phyloP scores from a whole-genome alignment of 371 early-diverging fungal genomes.

The Syncephalastrum racemosum region DNA sequence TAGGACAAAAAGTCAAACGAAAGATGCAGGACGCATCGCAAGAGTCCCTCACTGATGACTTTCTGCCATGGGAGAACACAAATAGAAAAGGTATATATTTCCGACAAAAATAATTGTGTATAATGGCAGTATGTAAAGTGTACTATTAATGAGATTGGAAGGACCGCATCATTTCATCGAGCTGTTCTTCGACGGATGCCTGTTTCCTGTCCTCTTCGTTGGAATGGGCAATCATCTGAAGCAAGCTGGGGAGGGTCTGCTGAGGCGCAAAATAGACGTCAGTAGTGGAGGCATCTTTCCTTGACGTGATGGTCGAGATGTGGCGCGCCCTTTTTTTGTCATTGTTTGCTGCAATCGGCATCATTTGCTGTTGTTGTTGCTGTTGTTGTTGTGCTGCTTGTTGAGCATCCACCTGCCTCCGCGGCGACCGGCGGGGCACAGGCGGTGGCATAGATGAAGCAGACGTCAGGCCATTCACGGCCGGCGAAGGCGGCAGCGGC shows the following conservation, averaged over 20 bases:
- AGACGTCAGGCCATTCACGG: background rate
- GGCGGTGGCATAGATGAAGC: constrained; percentile 19
- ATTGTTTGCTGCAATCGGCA: background rate
- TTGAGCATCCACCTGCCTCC: constrained; percentile 13
- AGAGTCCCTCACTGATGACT: too few species aligned
- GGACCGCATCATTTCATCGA: constrained; percentile 30
- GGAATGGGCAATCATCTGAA: constrained; percentile 22
- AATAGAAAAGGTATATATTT: too few species aligned
- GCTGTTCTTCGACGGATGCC: constrained; percentile 18
- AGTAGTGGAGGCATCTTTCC: constrained; percentile 20
- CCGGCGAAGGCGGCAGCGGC: too few species aligned
- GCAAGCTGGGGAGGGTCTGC: constrained; percentile 21
- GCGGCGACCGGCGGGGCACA: constrained; percentile 29
- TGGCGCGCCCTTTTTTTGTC: constrained; percentile 15
- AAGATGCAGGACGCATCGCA: too few species aligned
- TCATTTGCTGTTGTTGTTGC: constrained; percentile 2
- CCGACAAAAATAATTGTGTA: too few species aligned
- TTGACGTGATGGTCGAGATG: constrained; percentile 14
- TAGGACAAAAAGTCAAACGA: too few species aligned
- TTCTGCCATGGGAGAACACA: too few species aligned
- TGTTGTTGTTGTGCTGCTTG: constrained; percentile 9
- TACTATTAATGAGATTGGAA: background rate
- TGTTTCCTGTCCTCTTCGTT: constrained; percentile 10
- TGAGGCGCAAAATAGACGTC: constrained; percentile 27
- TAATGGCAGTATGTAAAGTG: too few species aligned